Percentiles rank a stretch among this genome's conserved stretches.
These are phyloP conservation scores for Trichoderma asperelloides DNA, from an alignment of 495 filamentous ascomycete genomes.

Conservation along the genomic window DNA sequence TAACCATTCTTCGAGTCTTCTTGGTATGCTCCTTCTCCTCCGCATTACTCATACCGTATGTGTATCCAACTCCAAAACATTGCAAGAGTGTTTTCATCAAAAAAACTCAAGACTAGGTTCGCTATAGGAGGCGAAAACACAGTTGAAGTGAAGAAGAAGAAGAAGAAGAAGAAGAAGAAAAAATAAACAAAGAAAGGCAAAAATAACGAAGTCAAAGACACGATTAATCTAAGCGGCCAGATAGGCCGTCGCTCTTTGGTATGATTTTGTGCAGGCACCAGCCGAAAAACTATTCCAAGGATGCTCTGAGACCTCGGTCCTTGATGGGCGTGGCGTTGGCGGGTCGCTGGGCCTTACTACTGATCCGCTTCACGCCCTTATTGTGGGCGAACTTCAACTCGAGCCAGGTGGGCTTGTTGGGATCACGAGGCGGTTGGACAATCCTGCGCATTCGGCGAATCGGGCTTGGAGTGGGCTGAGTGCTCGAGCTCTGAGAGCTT, in stretches of 20 bases:
- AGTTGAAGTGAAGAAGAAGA: not conserved
- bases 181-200: not conserved
- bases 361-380: not conserved
- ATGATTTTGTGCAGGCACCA: not conserved
- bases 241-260: not conserved
- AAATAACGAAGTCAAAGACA: not conserved
- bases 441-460: not conserved
- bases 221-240: not conserved
- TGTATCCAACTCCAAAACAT: conserved; percentile 1
- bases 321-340: conserved; percentile 1
- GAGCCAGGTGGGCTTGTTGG: not conserved
- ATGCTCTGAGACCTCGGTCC: conserved; percentile 3
- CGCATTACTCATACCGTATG: not conserved
- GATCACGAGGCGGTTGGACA: not conserved
- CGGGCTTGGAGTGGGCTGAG: not conserved
- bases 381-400: not conserved
- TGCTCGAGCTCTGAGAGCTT: not conserved
- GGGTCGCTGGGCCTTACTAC: not conserved
- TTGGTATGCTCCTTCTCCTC: not conserved
- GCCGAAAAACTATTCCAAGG: conserved; percentile 7
- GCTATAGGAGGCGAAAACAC: not conserved
- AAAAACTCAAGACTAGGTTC: not conserved
- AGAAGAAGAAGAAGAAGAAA: not conserved
- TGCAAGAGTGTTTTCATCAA: not conserved
- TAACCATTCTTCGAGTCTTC: not conserved